Conservation (phyloP, 257 asterid species). For the Solanum lignicaule region DNA sequence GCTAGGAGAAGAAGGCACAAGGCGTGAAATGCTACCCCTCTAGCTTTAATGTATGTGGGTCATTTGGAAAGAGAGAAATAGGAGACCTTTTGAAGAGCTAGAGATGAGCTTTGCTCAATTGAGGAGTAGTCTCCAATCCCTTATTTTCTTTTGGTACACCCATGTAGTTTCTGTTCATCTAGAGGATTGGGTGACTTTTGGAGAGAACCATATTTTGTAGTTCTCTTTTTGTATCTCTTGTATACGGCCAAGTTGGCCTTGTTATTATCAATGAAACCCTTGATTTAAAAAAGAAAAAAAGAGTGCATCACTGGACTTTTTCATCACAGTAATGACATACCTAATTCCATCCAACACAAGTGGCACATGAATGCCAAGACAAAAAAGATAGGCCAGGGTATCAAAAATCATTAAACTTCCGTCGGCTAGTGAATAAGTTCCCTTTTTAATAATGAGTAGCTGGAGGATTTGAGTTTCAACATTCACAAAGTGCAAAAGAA, state of each 20-base stretch:
- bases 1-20: background rate
- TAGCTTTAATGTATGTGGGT: background rate
- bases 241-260: background rate
- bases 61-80: background rate
- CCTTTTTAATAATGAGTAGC: background rate
- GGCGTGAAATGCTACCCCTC: background rate
- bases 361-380: background rate
- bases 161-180: background rate
- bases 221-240: background rate
- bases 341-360: background rate
- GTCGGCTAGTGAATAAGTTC: background rate
- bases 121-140: background rate
- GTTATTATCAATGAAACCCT: background rate
- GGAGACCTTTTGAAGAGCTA: background rate
- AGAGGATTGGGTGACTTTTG: background rate
- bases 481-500: background rate
- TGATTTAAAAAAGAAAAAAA: background rate
- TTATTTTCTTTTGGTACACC: background rate
- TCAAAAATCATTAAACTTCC: background rate
- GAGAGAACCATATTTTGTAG: background rate
- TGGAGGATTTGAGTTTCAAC: background rate
- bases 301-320: background rate
- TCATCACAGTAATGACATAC: background rate
- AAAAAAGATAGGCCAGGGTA: background rate
- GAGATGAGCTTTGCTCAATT: background rate